Conservation (phyloP, 2,329 filamentous ascomycete genomes). For the Colletotrichum aenigma region DNA sequence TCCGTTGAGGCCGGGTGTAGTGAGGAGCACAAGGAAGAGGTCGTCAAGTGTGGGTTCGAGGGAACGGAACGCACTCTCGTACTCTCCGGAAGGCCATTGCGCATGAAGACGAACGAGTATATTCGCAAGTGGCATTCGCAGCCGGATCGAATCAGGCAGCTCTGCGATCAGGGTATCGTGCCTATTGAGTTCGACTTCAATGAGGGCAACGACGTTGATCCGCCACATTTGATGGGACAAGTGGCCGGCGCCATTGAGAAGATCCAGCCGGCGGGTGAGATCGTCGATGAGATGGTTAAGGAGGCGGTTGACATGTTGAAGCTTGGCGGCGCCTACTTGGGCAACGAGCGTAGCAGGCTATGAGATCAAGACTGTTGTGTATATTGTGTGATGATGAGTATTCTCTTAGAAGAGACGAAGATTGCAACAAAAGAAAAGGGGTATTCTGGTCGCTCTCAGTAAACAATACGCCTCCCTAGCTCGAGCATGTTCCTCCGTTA, state of each 20-base stretch:
- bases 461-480: neutral
- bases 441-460: constrained; percentile 8
- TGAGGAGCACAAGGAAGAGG: constrained; percentile 81
- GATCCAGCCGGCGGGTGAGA: constrained; percentile 80
- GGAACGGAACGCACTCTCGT: constrained; percentile 86
- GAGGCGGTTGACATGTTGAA: constrained; percentile 74
- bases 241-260: constrained; percentile 79
- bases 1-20: constrained; percentile 81
- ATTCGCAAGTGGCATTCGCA: constrained; percentile 79
- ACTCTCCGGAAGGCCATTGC: constrained; percentile 78
- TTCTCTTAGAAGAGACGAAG: neutral
- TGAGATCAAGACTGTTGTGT: constrained; percentile 26
- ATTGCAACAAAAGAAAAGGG: neutral
- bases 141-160: constrained; percentile 74
- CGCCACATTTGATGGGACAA: constrained; percentile 93
- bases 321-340: constrained; percentile 65
- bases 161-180: constrained; percentile 79
- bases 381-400: neutral
- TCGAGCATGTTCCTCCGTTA: neutral
- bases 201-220: constrained; percentile 79
- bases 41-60: constrained; percentile 78
- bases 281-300: constrained; percentile 89
- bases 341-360: constrained; percentile 43
- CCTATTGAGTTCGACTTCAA: constrained; percentile 86
- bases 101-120: constrained; percentile 84